These are phyloP conservation scores for Acanthamoeba culbertsoni DNA, from an alignment of 208 protist genomes.

Conservation along the genomic window DNA sequence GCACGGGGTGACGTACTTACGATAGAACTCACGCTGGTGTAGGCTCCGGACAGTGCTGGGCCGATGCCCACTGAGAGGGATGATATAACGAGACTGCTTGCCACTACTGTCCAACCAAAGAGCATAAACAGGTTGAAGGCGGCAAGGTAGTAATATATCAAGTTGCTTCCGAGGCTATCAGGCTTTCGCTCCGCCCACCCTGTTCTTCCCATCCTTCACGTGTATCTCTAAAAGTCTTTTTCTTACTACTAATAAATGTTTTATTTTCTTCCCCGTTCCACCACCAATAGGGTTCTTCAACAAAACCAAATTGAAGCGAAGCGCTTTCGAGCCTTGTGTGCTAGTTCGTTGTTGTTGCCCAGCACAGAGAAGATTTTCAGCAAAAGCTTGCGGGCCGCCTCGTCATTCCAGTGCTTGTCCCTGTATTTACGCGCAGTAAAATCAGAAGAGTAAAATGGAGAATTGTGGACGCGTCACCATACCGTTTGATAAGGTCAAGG, in stretches of 20 bases:
- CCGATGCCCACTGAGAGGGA: not conserved
- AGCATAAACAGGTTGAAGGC: not conserved
- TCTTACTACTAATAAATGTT: too few relatives aligned
- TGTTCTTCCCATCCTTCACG: too few relatives aligned
- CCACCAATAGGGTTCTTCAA: not conserved
- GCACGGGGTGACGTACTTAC: not conserved
- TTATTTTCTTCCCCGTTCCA: too few relatives aligned
- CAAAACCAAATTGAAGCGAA: slow-evolving; percentile 57
- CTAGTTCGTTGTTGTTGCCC: slow-evolving; percentile 46
- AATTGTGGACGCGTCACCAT: not conserved
- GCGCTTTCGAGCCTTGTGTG: not conserved
- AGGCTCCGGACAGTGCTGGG: not conserved
- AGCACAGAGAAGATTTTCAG: slow-evolving; percentile 48
- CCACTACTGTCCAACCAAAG: not conserved
- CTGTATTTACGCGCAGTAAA: not conserved
- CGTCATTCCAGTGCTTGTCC: slow-evolving; percentile 61
- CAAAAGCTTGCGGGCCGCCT: slow-evolving; percentile 48
- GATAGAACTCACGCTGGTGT: not conserved
- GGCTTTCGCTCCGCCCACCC: not conserved
- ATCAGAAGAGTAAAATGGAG: not conserved
- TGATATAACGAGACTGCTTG: not conserved
- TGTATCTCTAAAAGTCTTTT: too few relatives aligned
- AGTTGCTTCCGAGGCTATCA: not conserved
- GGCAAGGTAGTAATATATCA: not conserved
- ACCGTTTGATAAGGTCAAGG: slow-evolving; percentile 30